Evolutionary conservation across 1,139 yeast species (phyloP), one percentile per base, ranked within the genome.

Genomic region (Kazachstania sp.): DNA sequence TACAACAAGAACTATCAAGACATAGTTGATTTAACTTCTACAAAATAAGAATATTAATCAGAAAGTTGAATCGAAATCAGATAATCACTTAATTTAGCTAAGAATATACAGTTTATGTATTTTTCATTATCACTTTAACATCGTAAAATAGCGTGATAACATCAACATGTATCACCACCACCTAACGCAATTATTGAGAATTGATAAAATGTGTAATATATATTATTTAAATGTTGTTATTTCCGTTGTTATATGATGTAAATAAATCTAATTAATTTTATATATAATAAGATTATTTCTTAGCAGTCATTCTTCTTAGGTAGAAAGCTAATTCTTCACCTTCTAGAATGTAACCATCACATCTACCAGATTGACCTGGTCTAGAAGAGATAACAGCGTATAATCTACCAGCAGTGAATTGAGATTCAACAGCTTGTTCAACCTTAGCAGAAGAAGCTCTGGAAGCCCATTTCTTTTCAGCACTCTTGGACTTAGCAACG

Each of bases 351-450:
- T 94, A 92, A 78, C 99, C 99, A 75, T 94, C 98, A 79, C 92
- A 84, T 81, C 99, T 94, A 77, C 99, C 99, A 65, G 95, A 85
- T 83, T 92, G 99, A 77, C 99, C 99, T 74, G 99, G 99, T 83
- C 99, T 90, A 54, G 98, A 92, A 65, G 98, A 88, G 72, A 92
- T 88, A 73, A 82, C 83, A 74, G 99, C 99, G 81, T 92, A 92
- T 70, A 92, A 85, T 79, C 94, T 88, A 83, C 97, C 97, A 65
- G 97, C 88, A 74, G 83, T 83, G 83, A 92, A 92, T 81, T 92
- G 98, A 68, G 90, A 71, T 71, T 88, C 94, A 66, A 92, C 92
- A 69, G 96, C 82, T 63, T 79, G 72, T 78, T 90, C 97, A 67
- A 88, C 78, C 77, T 82, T 79, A 67, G 97, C 83, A 60, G 75